These are phyloP conservation scores for Chalaropsis thielavioides DNA, from an alignment of 2,329 filamentous ascomycete genomes.

Conservation along the genomic window DNA sequence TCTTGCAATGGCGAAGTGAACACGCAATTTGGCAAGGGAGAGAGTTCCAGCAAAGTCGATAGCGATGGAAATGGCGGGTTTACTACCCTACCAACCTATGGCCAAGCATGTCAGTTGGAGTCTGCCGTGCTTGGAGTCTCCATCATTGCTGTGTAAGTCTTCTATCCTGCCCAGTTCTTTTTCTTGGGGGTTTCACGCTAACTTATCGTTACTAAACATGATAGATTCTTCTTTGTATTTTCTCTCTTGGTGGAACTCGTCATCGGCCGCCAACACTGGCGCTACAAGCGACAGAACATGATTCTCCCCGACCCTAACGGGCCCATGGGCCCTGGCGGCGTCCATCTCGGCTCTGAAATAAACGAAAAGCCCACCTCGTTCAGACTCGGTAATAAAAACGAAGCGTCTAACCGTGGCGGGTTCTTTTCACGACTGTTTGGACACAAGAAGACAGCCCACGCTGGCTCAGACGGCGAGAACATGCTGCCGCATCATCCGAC, in stretches of 20 bases:
- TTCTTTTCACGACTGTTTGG: conserved; percentile 26
- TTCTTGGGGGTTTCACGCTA: neutral
- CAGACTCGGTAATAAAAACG: conserved; percentile 17
- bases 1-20: conserved; percentile 46
- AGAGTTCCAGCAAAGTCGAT: conserved; percentile 23
- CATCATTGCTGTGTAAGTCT: conserved; percentile 56
- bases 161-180: neutral
- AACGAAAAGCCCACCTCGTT: conserved; percentile 21
- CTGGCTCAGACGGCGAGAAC: conserved; percentile 22
- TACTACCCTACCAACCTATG: conserved; percentile 33
- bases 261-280: conserved; percentile 56
- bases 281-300: conserved; percentile 43
- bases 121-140: conserved; percentile 64
- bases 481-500: conserved; percentile 29
- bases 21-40: conserved; percentile 53
- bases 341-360: neutral
- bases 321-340: conserved; percentile 12
- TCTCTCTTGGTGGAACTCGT: conserved; percentile 55
- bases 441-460: conserved; percentile 19
- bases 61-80: conserved; percentile 28
- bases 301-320: conserved; percentile 36
- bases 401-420: conserved; percentile 16
- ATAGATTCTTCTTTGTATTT: conserved; percentile 57
- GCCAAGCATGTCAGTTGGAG: conserved; percentile 55
- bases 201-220: neutral